Evolutionary conservation across 2,329 filamentous ascomycete genomes (phyloP).

Genomic region (Pyrenophora teres): DNA sequence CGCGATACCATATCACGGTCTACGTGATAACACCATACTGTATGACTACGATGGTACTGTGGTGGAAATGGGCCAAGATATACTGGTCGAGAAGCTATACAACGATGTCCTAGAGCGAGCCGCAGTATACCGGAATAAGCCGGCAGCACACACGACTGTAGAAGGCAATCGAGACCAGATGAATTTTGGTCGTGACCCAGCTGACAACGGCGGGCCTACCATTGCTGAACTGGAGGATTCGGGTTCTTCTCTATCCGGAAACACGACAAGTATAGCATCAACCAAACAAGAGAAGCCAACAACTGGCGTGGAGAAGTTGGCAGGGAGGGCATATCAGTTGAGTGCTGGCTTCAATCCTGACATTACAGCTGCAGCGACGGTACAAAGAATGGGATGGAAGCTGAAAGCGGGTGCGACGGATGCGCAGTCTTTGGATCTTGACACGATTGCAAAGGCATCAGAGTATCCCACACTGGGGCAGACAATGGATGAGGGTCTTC

Average conservation of each 20-base stretch:
- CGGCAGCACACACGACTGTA: constrained; percentile 69
- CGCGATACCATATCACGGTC: constrained; percentile 79
- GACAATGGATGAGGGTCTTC: constrained; percentile 90
- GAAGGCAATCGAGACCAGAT: constrained; percentile 84
- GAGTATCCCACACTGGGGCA: constrained; percentile 77
- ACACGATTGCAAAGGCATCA: constrained; percentile 64
- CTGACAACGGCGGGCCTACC: constrained; percentile 61
- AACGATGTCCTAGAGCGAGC: constrained; percentile 93
- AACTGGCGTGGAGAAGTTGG: constrained; percentile 62
- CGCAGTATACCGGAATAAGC: constrained; percentile 85
- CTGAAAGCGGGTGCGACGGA: constrained; percentile 65
- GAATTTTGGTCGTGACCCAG: constrained; percentile 78
- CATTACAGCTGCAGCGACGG: constrained; percentile 75
- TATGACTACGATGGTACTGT: constrained; percentile 82
- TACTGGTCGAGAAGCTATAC: constrained; percentile 86
- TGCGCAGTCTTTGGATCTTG: constrained; percentile 73
- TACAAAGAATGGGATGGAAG: constrained; percentile 80
- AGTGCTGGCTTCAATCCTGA: constrained; percentile 71
- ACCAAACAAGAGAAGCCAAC: constrained; percentile 54
- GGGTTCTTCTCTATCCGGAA: constrained; percentile 53
- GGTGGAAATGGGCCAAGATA: constrained; percentile 78
- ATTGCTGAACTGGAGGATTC: constrained; percentile 76
- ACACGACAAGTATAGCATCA: constrained; percentile 53
- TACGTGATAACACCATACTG: constrained; percentile 80
- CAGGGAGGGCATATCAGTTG: constrained; percentile 70